These are phyloP conservation scores for Marsdenia floribunda DNA, from an alignment of 257 asterid species.

Conservation along the genomic window DNA sequence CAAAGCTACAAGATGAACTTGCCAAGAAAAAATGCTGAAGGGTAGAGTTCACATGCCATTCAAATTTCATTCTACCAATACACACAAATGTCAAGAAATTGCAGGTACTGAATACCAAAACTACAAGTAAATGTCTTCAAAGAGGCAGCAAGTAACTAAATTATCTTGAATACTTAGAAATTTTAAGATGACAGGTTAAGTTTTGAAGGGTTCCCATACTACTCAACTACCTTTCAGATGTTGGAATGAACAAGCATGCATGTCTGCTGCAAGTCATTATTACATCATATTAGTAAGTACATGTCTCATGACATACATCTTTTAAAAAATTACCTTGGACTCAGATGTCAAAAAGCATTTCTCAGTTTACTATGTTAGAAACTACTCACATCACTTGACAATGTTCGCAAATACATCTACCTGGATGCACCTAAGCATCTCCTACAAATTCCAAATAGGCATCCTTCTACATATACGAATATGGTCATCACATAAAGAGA, in stretches of 20 bases:
- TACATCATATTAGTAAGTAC: neutral
- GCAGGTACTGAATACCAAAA: neutral
- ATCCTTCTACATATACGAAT: neutral
- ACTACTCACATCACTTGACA: neutral
- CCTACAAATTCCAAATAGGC: neutral
- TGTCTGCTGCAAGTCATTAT: neutral
- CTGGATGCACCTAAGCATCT: neutral
- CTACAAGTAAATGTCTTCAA: neutral
- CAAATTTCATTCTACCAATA: too few species aligned
- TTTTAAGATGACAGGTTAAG: neutral
- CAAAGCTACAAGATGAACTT: neutral
- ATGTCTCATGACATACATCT: neutral
- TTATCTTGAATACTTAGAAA: neutral
- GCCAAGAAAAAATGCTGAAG: neutral
- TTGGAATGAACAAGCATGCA: neutral
- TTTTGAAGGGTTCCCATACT: neutral
- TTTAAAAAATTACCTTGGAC: neutral
- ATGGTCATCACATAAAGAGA: neutral
- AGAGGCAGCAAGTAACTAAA: neutral
- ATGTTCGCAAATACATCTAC: neutral
- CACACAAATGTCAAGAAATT: neutral
- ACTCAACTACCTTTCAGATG: neutral
- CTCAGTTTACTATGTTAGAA: neutral
- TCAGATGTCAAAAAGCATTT: neutral
- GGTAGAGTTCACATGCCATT: too few species aligned